Evolutionary conservation across 1,139 yeast genomes (phyloP), one percentile per base, ranked within the genome.

Genomic region (Nematodospora anomalae): DNA sequence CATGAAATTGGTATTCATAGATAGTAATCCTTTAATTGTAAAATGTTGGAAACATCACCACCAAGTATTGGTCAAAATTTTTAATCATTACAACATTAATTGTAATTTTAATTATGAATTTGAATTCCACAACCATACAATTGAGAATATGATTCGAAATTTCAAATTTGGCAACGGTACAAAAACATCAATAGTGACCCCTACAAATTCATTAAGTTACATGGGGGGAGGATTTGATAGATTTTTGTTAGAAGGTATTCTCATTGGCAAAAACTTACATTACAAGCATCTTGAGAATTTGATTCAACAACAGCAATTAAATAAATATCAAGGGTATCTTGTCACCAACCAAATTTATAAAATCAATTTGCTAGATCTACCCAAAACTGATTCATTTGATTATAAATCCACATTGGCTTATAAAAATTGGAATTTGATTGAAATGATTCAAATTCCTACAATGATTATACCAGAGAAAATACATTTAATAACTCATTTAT

Each of bases 201-300:
- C 64, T 1, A 49, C 58, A 7, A 60, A 60, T 44, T 51, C 60
- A 4, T 40, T 55, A 4, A 43, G 50, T 15, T 58, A 51, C 32
- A 58, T 60, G 64, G 56, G 58, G 8, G 62, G 52, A 3, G 64
- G 64, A 8, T 58, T 53, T 36, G 64, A 60, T 38, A 44, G 50
- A 33, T 49, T 48, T 37, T 35, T 58, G 12, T 41, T 52, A 4
- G 45, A 52, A 33, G 47, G 52, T 4, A 28, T 55, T 13, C 39
- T 42, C n/a, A 30, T 41, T 6, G 41, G 43, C 2, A 40, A 45
- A 14, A 16, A 27, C 10, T 26, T 36, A 6, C 24, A 32, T 5
- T 49, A 48, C 28, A 42, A 48, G 20, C 8, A 20, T 3, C 31
- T 57, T 29, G 55, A 52, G 32, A 36, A 33, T 12, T 31, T 33